Conservation (phyloP, 2,329 filamentous ascomycete species). For the Gaeumannomyces sp. region DNA sequence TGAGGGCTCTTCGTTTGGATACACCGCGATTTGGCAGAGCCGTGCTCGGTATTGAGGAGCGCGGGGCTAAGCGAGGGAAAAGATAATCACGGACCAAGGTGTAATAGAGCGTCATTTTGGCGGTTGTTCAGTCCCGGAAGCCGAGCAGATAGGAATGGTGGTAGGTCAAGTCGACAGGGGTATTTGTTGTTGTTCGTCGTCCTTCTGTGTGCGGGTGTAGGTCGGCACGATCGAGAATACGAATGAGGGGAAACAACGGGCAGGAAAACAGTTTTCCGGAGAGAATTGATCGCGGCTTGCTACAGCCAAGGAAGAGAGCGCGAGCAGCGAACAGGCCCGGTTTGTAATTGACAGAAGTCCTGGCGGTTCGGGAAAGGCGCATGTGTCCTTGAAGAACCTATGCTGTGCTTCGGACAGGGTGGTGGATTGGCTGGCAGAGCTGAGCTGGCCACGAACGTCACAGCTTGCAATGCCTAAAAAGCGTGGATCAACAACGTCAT, state of each 20-base stretch:
- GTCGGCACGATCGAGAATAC: background rate
- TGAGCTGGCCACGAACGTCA: slow-evolving; percentile 5
- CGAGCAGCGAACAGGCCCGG: background rate
- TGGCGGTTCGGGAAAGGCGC: background rate
- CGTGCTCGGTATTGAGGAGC: background rate
- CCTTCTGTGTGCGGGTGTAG: background rate
- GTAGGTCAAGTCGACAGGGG: background rate
- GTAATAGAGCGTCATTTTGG: slow-evolving; percentile 54
- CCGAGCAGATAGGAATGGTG: background rate
- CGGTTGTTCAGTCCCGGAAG: slow-evolving; percentile 5
- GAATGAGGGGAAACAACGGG: background rate
- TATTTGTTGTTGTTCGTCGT: background rate
- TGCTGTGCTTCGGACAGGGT: background rate
- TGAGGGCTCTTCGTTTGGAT: background rate
- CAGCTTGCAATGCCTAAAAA: background rate
- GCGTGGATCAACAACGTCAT: slow-evolving; percentile 7
- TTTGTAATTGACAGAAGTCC: background rate
- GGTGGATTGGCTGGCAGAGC: background rate
- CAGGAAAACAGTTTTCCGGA: background rate
- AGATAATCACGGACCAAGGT: slow-evolving; percentile 35
- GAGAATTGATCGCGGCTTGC: background rate
- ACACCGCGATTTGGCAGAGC: background rate
- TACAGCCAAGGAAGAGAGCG: background rate
- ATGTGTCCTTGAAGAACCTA: slow-evolving; percentile 2
- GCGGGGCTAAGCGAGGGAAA: background rate